A percentile compares a stretch with the other conserved stretches of the same genome.
phyloP scores from a whole-genome alignment of 352 stramenopile genomes.

The Phytopythium kandeliae region DNA sequence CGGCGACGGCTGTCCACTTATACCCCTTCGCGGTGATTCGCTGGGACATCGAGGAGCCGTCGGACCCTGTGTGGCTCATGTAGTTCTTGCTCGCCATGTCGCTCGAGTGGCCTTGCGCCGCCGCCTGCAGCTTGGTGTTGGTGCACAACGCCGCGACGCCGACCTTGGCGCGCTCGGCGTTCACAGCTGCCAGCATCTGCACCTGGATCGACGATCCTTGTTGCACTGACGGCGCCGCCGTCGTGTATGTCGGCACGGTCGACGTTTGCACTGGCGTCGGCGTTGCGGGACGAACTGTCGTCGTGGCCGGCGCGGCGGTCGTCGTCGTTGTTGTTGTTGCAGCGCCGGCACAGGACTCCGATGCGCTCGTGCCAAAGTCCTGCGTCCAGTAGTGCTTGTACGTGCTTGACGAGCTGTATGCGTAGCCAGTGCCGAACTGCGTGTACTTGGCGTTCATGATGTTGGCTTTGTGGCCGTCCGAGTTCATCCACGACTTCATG shows the following conservation, averaged over 20 bases:
- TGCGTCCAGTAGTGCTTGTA: constrained; percentile 62
- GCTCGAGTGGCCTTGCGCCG: constrained; percentile 21
- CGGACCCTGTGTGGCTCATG: constrained; percentile 36
- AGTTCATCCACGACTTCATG: constrained; percentile 53
- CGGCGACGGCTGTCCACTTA: constrained; percentile 24
- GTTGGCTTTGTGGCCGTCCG: constrained; percentile 36
- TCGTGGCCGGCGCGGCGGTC: background rate
- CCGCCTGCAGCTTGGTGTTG: constrained; percentile 29
- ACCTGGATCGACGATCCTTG: background rate
- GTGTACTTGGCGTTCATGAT: constrained; percentile 31
- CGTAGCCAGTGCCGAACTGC: constrained; percentile 31
- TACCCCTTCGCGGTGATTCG: constrained; percentile 33
- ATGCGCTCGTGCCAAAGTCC: constrained; percentile 30
- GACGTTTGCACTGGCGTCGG: background rate
- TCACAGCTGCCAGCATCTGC: constrained; percentile 39
- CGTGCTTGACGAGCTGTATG: constrained; percentile 17
- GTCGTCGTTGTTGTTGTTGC: background rate
- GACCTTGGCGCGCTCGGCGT: constrained; percentile 29
- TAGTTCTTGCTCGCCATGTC: constrained; percentile 43
- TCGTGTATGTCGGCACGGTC: background rate
- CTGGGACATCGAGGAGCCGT: constrained; percentile 30
- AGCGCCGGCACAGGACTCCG: constrained; percentile 12
- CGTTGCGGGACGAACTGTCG: background rate
- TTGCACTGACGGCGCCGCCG: background rate
- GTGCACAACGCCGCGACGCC: constrained; percentile 29